Evolutionary conservation across 495 filamentous ascomycete genomes (phyloP).

Genomic region (Cercophora sp.): DNA sequence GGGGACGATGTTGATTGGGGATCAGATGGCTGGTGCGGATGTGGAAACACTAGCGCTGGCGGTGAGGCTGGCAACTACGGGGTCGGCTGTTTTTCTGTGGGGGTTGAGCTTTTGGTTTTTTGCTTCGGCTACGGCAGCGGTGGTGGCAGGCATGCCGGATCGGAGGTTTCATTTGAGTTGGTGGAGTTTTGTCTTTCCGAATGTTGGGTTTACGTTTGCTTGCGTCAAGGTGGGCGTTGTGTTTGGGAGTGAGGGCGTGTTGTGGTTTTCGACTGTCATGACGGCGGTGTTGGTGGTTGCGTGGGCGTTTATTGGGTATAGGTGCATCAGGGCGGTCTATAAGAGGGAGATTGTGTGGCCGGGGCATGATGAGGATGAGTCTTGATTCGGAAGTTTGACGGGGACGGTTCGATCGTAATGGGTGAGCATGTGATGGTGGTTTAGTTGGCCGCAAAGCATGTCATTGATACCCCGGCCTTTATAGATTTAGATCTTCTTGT

Average conservation of each 20-base stretch:
- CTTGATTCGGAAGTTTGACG: too few relatives aligned
- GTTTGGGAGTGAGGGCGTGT: conserved; percentile 37
- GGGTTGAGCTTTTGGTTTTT: conserved; percentile 71
- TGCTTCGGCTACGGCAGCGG: conserved; percentile 51
- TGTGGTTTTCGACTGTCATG: conserved; percentile 48
- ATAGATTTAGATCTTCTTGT: too few relatives aligned
- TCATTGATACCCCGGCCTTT: too few relatives aligned
- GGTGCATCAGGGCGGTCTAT: conserved; percentile 51
- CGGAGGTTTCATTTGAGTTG: conserved; percentile 51
- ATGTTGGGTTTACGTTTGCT: conserved; percentile 51
- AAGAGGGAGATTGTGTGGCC: conserved; percentile 56
- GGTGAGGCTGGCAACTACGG: conserved; percentile 47
- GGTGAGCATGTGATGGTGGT: too few relatives aligned
- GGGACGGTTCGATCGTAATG: too few relatives aligned
- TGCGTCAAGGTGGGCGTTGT: conserved; percentile 45
- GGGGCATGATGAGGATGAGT: conserved; percentile 61
- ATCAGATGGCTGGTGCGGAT: conserved; percentile 1
- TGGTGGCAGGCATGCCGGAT: conserved; percentile 49
- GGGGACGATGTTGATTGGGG: not conserved
- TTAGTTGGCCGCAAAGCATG: too few relatives aligned
- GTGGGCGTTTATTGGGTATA: conserved; percentile 55
- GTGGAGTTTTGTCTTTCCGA: conserved; percentile 58
- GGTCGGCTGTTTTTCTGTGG: conserved; percentile 62
- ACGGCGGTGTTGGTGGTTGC: conserved; percentile 52
- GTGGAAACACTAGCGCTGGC: conserved; percentile 26